phyloP scores from a whole-genome alignment of 1,139 yeast species.

The Tardiomyces blankii region DNA sequence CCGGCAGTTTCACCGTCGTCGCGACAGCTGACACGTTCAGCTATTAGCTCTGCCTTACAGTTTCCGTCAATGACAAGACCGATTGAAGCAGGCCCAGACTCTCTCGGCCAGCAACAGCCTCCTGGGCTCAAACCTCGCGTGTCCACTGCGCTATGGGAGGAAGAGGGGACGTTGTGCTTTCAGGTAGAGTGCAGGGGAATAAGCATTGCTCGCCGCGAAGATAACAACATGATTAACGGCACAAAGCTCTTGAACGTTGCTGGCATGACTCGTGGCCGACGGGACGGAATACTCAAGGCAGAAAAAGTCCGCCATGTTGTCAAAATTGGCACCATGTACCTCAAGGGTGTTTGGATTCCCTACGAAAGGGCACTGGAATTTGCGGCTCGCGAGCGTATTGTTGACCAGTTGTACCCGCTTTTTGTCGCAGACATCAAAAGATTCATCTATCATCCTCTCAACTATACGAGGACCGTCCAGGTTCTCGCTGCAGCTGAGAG shows the following conservation, averaged over 20 bases:
- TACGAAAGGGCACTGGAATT: conserved; percentile 41
- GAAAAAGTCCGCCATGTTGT: conserved; percentile 38
- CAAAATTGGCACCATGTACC: conserved; percentile 42
- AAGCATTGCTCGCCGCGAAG: conserved; percentile 41
- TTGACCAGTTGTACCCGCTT: conserved; percentile 32
- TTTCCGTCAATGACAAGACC: conserved; percentile 23
- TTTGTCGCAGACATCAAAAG: conserved; percentile 35
- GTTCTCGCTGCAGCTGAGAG: conserved; percentile 27
- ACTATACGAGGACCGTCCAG: conserved; percentile 26
- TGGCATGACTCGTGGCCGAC: conserved; percentile 45
- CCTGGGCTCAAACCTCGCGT: conserved; percentile 63
- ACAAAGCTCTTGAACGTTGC: conserved; percentile 46
- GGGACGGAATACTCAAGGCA: conserved; percentile 44
- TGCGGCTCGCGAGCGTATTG: conserved; percentile 39
- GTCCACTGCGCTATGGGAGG: conserved; percentile 94
- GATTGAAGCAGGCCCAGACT: conserved; percentile 15
- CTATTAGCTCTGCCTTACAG: conserved; percentile 6
- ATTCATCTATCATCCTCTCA: conserved; percentile 20
- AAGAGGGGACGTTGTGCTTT: conserved; percentile 83
- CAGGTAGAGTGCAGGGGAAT: conserved; percentile 39
- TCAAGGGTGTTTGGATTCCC: conserved; percentile 51
- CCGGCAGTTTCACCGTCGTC: too few relatives aligned
- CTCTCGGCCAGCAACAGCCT: conserved; percentile 16
- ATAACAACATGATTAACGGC: conserved; percentile 42
- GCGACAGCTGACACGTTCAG: too few relatives aligned